Conservation (phyloP, 78 protist genomes). For the Anaeramoeba ignava region DNA sequence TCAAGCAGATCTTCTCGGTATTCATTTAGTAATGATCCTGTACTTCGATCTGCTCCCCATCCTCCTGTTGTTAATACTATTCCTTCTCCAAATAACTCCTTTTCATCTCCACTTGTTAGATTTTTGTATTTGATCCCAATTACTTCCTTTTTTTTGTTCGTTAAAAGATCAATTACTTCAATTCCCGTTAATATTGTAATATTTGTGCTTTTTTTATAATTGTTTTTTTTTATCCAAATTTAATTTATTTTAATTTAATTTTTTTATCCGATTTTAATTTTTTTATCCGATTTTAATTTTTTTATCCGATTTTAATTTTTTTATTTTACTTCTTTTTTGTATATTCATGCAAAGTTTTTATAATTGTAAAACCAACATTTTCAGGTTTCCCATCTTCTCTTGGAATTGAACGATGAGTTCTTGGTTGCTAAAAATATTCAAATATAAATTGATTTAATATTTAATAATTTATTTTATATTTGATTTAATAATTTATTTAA, state of each 20-base stretch:
- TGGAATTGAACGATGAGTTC: conserved; percentile 41
- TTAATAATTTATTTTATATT: too few species aligned
- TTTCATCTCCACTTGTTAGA: too few species aligned
- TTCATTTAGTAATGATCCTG: conserved; percentile 17
- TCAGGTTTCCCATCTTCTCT: conserved; percentile 19
- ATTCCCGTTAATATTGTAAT: neutral
- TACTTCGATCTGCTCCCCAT: conserved; percentile 36
- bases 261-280: too few species aligned
- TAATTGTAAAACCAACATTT: conserved; percentile 32
- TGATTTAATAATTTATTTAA: too few species aligned
- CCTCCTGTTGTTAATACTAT: conserved; percentile 65
- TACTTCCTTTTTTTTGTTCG: neutral
- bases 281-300: too few species aligned
- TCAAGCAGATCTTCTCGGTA: conserved; percentile 28
- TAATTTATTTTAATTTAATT: too few species aligned
- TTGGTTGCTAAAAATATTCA: too few species aligned
- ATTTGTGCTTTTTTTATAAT: too few species aligned
- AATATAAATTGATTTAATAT: too few species aligned
- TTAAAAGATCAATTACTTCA: neutral
- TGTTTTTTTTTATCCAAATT: too few species aligned
- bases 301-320: too few species aligned
- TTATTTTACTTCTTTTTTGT: conserved; percentile 9
- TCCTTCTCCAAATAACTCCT: conserved; percentile 6
- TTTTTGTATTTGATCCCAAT: neutral
- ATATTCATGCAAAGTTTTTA: conserved; percentile 17